Percentiles rank a stretch among this genome's conserved stretches.
Evolutionary conservation across 1,284 basidiomycete species (phyloP).

Genomic region (Cutaneotrichosporon daszewskae): DNA sequence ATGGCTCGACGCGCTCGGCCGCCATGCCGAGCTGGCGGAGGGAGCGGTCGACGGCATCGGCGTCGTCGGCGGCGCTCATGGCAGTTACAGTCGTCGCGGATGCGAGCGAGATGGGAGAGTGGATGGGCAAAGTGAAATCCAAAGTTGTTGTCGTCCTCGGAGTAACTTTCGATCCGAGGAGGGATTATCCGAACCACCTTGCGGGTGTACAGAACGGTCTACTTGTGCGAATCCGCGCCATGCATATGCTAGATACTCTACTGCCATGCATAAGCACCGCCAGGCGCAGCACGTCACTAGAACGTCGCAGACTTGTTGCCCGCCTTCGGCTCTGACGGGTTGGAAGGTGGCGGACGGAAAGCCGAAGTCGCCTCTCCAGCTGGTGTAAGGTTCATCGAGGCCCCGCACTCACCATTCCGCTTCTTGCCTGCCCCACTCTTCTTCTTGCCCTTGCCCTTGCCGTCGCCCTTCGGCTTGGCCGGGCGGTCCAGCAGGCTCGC

Average conservation of each 20-base stretch:
- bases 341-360: conserved; percentile 37
- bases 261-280: too few relatives aligned
- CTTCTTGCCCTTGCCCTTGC: conserved; percentile 19
- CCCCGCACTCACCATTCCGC: background rate
- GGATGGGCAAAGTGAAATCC: too few relatives aligned
- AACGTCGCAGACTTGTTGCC: conserved; percentile 43
- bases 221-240: too few relatives aligned
- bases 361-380: conserved; percentile 26
- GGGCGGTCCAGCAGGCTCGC: conserved; percentile 68
- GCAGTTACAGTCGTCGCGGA: background rate
- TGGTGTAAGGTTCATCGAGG: background rate
- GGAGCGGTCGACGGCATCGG: background rate
- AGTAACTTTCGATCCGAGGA: too few relatives aligned
- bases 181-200: too few relatives aligned
- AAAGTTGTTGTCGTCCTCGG: too few relatives aligned
- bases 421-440: conserved; percentile 27
- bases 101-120: background rate
- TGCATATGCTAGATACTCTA: too few relatives aligned
- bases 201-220: too few relatives aligned
- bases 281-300: too few relatives aligned
- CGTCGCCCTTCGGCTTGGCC: background rate
- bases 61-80: background rate
- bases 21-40: background rate
- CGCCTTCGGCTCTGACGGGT: conserved; percentile 41
- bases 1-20: background rate